Evolutionary conservation across 306 rosid species (phyloP).

Genomic region (Psophocarpus tetragonolobus): DNA sequence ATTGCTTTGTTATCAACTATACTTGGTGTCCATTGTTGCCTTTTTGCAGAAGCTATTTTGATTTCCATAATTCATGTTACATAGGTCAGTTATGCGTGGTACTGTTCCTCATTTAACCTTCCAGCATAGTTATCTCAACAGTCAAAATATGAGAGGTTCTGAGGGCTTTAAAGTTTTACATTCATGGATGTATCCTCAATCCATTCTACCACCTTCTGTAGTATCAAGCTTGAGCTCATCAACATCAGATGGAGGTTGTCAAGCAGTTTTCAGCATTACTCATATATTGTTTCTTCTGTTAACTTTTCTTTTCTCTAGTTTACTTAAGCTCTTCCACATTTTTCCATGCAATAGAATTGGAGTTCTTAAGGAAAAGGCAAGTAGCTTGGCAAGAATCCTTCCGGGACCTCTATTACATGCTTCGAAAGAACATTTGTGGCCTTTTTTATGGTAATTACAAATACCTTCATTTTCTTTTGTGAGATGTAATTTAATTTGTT

Average conservation of each 20-base stretch:
- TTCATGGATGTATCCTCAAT: conserved; percentile 96
- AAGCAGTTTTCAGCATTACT: conserved; percentile 13
- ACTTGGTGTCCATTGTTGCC: background rate
- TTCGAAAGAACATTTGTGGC: conserved; percentile 73
- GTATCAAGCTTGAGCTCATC: conserved; percentile 73
- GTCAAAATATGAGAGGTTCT: conserved; percentile 48
- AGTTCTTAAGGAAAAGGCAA: conserved; percentile 74
- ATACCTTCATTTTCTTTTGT: background rate
- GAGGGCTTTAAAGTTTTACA: conserved; percentile 50
- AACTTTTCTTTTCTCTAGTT: conserved; percentile 3
- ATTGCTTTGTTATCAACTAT: conserved; percentile 26
- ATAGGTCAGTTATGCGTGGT: conserved; percentile 49
- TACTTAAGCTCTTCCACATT: conserved; percentile 8
- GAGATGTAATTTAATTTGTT: conserved; percentile 10
- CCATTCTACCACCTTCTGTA: conserved; percentile 72
- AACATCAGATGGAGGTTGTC: conserved; percentile 63
- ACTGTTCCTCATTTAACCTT: conserved; percentile 44
- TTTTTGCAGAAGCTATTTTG: conserved; percentile 8
- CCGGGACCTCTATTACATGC: conserved; percentile 84
- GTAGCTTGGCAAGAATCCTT: conserved; percentile 87
- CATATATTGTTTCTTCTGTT: conserved; percentile 7
- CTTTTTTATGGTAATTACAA: conserved; percentile 79
- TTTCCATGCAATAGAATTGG: conserved; percentile 62
- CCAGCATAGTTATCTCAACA: conserved; percentile 39
- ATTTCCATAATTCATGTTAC: conserved; percentile 39